Conservation (phyloP, 2,329 filamentous ascomycete genomes). For the Lithohypha guttulata region DNA sequence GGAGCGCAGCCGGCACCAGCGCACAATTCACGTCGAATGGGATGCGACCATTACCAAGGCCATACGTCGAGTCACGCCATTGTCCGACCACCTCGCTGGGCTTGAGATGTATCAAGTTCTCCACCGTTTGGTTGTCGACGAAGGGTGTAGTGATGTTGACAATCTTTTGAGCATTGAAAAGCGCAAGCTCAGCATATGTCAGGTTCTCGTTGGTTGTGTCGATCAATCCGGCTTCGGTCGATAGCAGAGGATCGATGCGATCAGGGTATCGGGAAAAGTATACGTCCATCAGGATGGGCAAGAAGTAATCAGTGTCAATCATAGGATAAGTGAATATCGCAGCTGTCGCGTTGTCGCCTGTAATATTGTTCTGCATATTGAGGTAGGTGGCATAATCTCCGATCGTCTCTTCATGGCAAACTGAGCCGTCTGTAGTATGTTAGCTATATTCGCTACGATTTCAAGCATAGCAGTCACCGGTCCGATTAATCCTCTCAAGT, state of each 20-base stretch:
- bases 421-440: constrained; percentile 40
- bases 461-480: constrained; percentile 11
- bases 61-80: constrained; percentile 52
- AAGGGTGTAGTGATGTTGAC: constrained; percentile 48
- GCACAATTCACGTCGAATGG: constrained; percentile 57
- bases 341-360: constrained; percentile 33
- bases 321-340: constrained; percentile 50
- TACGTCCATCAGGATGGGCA: constrained; percentile 47
- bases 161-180: constrained; percentile 47
- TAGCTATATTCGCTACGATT: not conserved
- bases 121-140: constrained; percentile 37
- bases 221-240: constrained; percentile 36
- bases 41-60: constrained; percentile 52
- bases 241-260: constrained; percentile 30
- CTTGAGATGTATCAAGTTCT: constrained; percentile 50
- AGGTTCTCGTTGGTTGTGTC: constrained; percentile 42
- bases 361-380: constrained; percentile 44
- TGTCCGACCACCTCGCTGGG: constrained; percentile 45
- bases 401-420: constrained; percentile 56
- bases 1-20: constrained; percentile 50
- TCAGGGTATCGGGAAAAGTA: constrained; percentile 44
- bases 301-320: constrained; percentile 53
- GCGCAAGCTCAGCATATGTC: constrained; percentile 43
- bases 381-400: constrained; percentile 54
- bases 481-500: constrained; percentile 49